Conservation (phyloP, 2,329 filamentous ascomycete species). For the Penicillium sp. region DNA sequence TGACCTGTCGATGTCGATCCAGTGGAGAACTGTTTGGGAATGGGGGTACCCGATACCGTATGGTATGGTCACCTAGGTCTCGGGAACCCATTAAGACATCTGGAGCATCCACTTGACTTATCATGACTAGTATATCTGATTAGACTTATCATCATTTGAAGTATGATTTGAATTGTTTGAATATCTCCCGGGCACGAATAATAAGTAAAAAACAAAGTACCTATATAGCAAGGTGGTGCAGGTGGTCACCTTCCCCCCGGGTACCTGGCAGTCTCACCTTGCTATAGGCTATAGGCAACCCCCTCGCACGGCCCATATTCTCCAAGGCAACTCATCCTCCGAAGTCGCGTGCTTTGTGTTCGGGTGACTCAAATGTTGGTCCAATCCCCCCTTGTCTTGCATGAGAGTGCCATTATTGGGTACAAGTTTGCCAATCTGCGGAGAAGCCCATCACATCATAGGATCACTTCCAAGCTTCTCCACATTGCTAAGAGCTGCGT, state of each 20-base stretch:
- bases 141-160: neutral
- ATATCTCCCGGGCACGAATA: neutral
- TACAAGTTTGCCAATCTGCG: conserved; percentile 5
- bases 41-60: conserved; percentile 15
- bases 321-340: conserved; percentile 22
- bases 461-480: conserved; percentile 7
- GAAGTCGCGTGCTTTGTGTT: conserved; percentile 26
- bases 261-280: conserved; percentile 21
- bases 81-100: neutral
- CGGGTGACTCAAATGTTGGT: conserved; percentile 15
- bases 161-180: neutral
- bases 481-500: conserved; percentile 17
- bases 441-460: conserved; percentile 12
- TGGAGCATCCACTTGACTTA: neutral
- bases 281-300: neutral
- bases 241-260: conserved; percentile 8
- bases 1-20: conserved; percentile 24
- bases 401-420: conserved; percentile 7
- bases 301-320: conserved; percentile 9
- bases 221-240: neutral
- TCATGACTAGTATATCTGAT: neutral
- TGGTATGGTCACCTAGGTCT: conserved; percentile 14
- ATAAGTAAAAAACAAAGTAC: neutral
- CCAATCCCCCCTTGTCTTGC: conserved; percentile 1
- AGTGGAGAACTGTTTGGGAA: conserved; percentile 5